Base-by-base conservation (phyloP, 306 rosid genomes). In the Quercus robur region DNA sequence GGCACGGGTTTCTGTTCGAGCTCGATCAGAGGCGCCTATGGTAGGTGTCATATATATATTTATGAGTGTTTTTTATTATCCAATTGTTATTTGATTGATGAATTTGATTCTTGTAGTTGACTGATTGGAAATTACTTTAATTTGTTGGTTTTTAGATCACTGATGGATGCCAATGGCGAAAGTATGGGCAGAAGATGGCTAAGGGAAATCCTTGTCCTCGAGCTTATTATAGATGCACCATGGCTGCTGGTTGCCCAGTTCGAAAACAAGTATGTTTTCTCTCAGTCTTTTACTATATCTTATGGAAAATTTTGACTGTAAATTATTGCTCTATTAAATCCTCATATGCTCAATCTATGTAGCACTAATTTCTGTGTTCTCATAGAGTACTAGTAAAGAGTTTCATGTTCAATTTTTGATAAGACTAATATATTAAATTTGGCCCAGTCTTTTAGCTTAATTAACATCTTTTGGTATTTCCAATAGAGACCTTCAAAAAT, bases 81-180 rank as follows among this genome's bases (percentile, higher is more conserved):
- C 71, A 2, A 20, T 31, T 28, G 49, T 28, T 28, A 21, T 51
- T 12, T 5, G 56, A 52, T 17, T 77, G 63, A 23, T 20, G 51
- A 20, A 35, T 55, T 79, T 57, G 52, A 46, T 4, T 55, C 68
- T 69, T 35, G 56, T 71, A 79, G 6, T 76, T 70, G 18, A 58
- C 21, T 25, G 23, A 41, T 5, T 56, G 25, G 28, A n/a, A n/a
- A 38, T 38, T 38, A 7, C 46, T 49, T 49, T 49, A 49, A 7
- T 56, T 51, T 59, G 33, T 72, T 10, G 56, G 31, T 73, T 33
- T 66, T 49, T 69, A 94, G 99, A 89, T 95, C 26, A 86, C 82
- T 38, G 98, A 95, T 84, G 98, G 99, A 10, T 93, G 99, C 33
- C 99, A 95, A 81, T 95, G 98, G 99, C 78, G 99, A 44, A 95